phyloP scores from a whole-genome alignment of 2,329 filamentous ascomycete species.

The Aspergillus thermomutatus region DNA sequence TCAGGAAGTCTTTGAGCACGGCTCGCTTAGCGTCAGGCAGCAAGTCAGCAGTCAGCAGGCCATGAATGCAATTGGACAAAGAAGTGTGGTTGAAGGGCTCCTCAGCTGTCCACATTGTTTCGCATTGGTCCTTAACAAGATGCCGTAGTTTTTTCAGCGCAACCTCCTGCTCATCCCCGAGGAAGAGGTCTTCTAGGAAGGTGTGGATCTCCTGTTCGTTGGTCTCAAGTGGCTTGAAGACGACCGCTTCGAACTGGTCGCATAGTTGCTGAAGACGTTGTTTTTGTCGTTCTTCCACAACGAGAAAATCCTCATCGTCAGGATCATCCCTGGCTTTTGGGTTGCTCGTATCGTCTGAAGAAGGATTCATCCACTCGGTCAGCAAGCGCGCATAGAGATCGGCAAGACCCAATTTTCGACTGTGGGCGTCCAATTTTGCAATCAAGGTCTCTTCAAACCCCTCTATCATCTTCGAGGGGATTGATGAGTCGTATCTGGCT shows the following conservation, averaged over 20 bases:
- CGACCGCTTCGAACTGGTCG: slow-evolving; percentile 39
- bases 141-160: slow-evolving; percentile 3
- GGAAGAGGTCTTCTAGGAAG: slow-evolving; percentile 32
- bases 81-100: slow-evolving; percentile 31
- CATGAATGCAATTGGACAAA: slow-evolving; percentile 35
- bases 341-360: neutral
- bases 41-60: slow-evolving; percentile 40
- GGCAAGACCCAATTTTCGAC: slow-evolving; percentile 30
- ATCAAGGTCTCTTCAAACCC: slow-evolving; percentile 32
- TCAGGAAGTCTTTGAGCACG: slow-evolving; percentile 38
- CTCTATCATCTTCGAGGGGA: slow-evolving; percentile 30
- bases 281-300: slow-evolving; percentile 34
- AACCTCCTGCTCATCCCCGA: slow-evolving; percentile 20
- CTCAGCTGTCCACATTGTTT: slow-evolving; percentile 13
- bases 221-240: slow-evolving; percentile 37
- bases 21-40: slow-evolving; percentile 44
- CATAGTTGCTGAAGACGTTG: slow-evolving; percentile 35
- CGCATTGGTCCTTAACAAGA: neutral
- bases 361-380: slow-evolving; percentile 38
- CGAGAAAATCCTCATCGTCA: slow-evolving; percentile 24
- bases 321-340: slow-evolving; percentile 11
- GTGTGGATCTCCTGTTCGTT: slow-evolving; percentile 27
- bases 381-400: slow-evolving; percentile 34
- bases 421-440: slow-evolving; percentile 33
- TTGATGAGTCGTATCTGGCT: slow-evolving; percentile 35